These are phyloP conservation scores for Pseudogymnoascus sp. DNA, from an alignment of 2,329 filamentous ascomycete genomes.

Conservation along the genomic window DNA sequence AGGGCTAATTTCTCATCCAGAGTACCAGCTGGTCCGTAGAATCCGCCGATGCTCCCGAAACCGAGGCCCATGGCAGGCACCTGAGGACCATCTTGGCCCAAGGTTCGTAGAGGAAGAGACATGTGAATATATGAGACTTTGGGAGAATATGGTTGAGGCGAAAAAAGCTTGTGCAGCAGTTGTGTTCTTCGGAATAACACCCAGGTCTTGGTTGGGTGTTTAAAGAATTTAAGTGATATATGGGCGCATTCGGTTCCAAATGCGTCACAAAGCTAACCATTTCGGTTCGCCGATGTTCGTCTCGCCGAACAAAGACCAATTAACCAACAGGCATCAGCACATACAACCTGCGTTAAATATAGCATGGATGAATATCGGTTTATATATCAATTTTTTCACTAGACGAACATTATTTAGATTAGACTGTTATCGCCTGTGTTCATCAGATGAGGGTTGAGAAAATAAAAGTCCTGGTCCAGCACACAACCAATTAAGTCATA, in stretches of 20 bases:
- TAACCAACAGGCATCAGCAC: not conserved
- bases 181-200: not conserved
- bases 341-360: not conserved
- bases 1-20: slow-evolving; percentile 13
- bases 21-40: slow-evolving; percentile 22
- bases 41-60: slow-evolving; percentile 20
- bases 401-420: not conserved
- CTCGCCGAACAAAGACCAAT: not conserved
- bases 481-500: not conserved
- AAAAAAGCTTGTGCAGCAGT: not conserved
- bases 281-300: not conserved
- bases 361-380: not conserved
- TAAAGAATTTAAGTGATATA: not conserved
- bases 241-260: not conserved
- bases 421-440: not conserved
- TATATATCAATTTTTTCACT: not conserved
- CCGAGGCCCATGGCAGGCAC: slow-evolving; percentile 23
- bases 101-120: slow-evolving; percentile 19
- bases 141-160: not conserved
- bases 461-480: not conserved
- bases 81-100: slow-evolving; percentile 24
- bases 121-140: not conserved
- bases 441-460: not conserved
- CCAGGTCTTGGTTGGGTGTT: not conserved
- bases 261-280: not conserved